These are phyloP conservation scores for Neurospora tetraspora DNA, from an alignment of 495 filamentous ascomycete species.

Conservation along the genomic window DNA sequence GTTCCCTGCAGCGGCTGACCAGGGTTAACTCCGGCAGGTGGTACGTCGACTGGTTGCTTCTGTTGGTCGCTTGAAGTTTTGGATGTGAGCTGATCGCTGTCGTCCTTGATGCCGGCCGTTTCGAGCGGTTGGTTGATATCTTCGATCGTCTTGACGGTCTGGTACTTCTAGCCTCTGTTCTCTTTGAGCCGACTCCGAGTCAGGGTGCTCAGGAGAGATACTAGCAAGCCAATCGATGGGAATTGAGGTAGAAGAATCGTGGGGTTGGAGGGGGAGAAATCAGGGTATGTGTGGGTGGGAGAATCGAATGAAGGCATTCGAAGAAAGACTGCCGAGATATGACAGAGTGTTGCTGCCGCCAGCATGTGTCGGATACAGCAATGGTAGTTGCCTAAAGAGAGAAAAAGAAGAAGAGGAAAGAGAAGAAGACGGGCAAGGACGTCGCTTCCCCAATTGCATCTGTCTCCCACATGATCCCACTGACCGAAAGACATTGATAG, in stretches of 20 bases:
- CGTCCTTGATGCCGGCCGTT: neutral
- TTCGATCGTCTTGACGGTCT: neutral
- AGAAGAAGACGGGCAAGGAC: too few relatives aligned
- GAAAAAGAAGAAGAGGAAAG: too few relatives aligned
- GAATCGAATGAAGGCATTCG: too few relatives aligned
- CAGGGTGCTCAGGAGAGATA: neutral
- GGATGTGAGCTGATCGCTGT: neutral
- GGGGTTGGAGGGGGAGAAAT: neutral
- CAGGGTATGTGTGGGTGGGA: too few relatives aligned
- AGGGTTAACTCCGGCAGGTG: neutral
- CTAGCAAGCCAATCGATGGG: rapidly evolving
- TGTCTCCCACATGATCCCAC: too few relatives aligned
- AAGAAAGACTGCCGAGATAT: too few relatives aligned
- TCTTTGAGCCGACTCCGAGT: neutral
- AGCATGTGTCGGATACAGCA: too few relatives aligned
- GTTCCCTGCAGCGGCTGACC: neutral
- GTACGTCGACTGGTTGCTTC: neutral
- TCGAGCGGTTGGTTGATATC: neutral
- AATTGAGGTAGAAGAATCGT: neutral
- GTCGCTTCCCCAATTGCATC: too few relatives aligned
- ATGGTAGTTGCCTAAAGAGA: too few relatives aligned
- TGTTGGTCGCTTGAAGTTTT: neutral
- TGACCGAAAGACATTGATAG: too few relatives aligned
- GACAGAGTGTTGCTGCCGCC: too few relatives aligned
- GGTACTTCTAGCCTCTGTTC: neutral